Conservation (phyloP, 2,329 filamentous ascomycete genomes). For the Ophiosphaerella herpotricha region DNA sequence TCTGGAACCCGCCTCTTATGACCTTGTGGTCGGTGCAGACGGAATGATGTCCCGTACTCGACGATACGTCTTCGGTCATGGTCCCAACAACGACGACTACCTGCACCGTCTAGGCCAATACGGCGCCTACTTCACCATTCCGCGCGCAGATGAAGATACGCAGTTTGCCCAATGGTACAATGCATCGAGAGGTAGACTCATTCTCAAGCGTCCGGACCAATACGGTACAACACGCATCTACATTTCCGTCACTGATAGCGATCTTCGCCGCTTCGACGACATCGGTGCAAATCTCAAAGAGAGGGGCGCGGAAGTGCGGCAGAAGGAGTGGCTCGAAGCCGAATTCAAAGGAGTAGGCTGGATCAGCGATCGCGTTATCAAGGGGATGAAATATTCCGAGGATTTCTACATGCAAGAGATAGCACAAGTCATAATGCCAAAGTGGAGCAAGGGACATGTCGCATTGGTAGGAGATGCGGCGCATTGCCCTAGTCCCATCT, state of each 20-base stretch:
- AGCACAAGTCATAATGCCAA: slow-evolving; percentile 46
- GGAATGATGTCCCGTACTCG: slow-evolving; percentile 38
- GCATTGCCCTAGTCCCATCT: slow-evolving; percentile 43
- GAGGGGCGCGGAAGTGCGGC: slow-evolving; percentile 8
- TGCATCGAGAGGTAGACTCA: slow-evolving; percentile 22
- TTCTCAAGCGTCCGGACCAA: slow-evolving; percentile 29
- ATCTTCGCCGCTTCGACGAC: slow-evolving; percentile 23
- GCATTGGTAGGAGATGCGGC: slow-evolving; percentile 48
- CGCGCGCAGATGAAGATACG: slow-evolving; percentile 20
- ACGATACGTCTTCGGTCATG: slow-evolving; percentile 29
- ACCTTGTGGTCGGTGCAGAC: slow-evolving; percentile 39
- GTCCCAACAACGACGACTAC: slow-evolving; percentile 24
- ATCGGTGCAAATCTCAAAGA: slow-evolving; percentile 19
- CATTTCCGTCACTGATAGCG: slow-evolving; percentile 19
- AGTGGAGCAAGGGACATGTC: slow-evolving; percentile 42
- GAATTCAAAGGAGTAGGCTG: slow-evolving; percentile 47
- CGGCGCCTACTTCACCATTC: slow-evolving; percentile 40
- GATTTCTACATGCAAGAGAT: slow-evolving; percentile 54
- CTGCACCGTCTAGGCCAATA: slow-evolving; percentile 32
- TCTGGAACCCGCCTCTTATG: slow-evolving; percentile 17
- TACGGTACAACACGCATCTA: slow-evolving; percentile 27
- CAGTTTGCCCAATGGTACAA: slow-evolving; percentile 34
- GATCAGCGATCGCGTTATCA: slow-evolving; percentile 42
- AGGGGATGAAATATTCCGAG: slow-evolving; percentile 45
- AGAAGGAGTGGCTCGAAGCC: slow-evolving; percentile 28